These are phyloP conservation scores for Senna tora DNA, from an alignment of 306 rosid genomes.

Conservation along the genomic window DNA sequence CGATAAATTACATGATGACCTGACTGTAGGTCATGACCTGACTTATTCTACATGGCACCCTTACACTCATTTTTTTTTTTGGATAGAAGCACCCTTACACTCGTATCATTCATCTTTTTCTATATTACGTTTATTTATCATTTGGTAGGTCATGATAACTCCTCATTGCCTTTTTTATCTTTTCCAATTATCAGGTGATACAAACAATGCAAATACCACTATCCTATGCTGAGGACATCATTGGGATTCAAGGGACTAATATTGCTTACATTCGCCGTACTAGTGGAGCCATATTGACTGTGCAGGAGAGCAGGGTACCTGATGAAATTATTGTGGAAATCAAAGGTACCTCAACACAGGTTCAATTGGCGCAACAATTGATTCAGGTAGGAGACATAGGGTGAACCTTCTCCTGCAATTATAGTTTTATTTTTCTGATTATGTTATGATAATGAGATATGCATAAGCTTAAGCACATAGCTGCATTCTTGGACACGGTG, in stretches of 20 bases:
- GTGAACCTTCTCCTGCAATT: conserved; percentile 8
- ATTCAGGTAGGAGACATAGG: conserved; percentile 68
- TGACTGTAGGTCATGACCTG: no score
- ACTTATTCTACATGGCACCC: no score
- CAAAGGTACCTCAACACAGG: conserved; percentile 89
- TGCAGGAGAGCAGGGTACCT: conserved; percentile 89
- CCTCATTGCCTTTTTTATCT: background rate
- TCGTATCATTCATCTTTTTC: background rate
- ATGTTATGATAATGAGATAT: conserved; percentile 8
- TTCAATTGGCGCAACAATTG: conserved; percentile 87
- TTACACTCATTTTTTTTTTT: no score
- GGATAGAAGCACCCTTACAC: no score
- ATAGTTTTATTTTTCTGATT: conserved; percentile 2
- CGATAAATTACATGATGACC: background rate
- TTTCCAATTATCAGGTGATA: conserved; percentile 59
- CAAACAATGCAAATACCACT: conserved; percentile 99
- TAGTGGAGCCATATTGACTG: conserved; percentile 90
- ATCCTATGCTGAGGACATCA: conserved; percentile 93
- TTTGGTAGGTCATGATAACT: conserved; percentile 21
- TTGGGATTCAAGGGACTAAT: conserved; percentile 90
- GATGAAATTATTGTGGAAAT: conserved; percentile 95
- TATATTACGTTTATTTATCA: background rate
- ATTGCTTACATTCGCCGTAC: conserved; percentile 89
- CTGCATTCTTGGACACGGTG: background rate
- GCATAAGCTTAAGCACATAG: conserved; percentile 11